phyloP scores from a whole-genome alignment of 352 stramenopile genomes.

The Pythium catenulatum region DNA sequence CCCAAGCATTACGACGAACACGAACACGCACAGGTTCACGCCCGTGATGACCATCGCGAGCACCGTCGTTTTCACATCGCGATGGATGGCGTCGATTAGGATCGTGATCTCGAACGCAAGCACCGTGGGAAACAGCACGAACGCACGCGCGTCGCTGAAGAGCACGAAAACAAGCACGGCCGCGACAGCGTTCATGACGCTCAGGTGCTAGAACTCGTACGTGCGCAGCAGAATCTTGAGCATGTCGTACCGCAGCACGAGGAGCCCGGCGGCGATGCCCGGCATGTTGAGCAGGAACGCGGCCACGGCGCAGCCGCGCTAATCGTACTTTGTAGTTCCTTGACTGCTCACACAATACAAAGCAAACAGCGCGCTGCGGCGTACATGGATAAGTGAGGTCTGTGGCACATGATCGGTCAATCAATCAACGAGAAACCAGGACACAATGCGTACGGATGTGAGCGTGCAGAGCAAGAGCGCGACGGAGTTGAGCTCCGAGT shows the following conservation, averaged over 20 bases:
- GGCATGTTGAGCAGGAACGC: neutral
- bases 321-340: too few relatives aligned
- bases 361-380: too few relatives aligned
- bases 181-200: constrained; percentile 35
- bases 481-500: too few relatives aligned
- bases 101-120: constrained; percentile 47
- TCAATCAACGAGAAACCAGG: too few relatives aligned
- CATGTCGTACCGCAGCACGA: constrained; percentile 57
- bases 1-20: constrained; percentile 32
- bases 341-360: too few relatives aligned
- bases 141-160: constrained; percentile 26
- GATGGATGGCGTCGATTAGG: constrained; percentile 58
- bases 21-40: constrained; percentile 3
- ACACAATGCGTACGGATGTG: too few relatives aligned
- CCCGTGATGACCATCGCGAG: constrained; percentile 8
- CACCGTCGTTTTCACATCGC: neutral
- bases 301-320: neutral
- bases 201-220: constrained; percentile 67
- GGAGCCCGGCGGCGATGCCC: neutral
- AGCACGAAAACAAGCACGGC: constrained; percentile 23
- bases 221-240: constrained; percentile 38
- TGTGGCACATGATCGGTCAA: too few relatives aligned
- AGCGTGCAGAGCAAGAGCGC: too few relatives aligned
- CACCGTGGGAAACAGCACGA: neutral
- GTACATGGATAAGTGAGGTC: too few relatives aligned